Evolutionary conservation across 1,284 basidiomycete species (phyloP), one percentile per base, ranked within the genome.

Genomic region (Inonotus obliquus): DNA sequence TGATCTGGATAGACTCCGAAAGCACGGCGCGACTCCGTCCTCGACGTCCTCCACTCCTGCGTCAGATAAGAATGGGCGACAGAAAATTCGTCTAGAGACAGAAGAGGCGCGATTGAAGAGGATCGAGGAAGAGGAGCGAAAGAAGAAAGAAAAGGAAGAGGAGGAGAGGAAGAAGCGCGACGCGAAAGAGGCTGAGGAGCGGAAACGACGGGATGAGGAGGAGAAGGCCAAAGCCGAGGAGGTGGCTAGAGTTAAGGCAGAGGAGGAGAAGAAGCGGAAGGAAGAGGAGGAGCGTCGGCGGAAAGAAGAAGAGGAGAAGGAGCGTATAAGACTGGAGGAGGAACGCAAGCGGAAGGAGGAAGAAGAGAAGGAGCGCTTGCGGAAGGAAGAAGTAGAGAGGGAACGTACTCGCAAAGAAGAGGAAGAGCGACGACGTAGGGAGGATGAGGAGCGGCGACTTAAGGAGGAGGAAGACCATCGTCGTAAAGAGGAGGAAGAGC

Each of bases 1-100:
- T 41, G 78, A 81, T 56, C 59, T 89, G 37, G 81, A 81, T 48
- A 70, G 74, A 27, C 72, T 86, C 62, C 81, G 80, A 67, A 81
- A 82, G 27, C 75, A 81, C 1, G 74, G 82, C 0, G 65, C 75
- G 23, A 63, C 71, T 17, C 74, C 76, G 39, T 72, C 72, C 62
- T 17, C 29, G 11, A 71, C 75, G 51, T 57, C 62, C 13, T 39
- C 65, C 57, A 69, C 70, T 60, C 76, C 77, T 39, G 71, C 73
- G 29, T 73, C 76, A 54, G 73, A 73, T 19, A 74, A 71, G 54
- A 67, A 71, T 56, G 67, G 67, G 41, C 38, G 73, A 62, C 55
- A 73, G 65, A 25, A 72, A 17, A 73, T 79, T 1, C 72, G 80
- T 47, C 71, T 82, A 54, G 81, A 83, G 70, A 78, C 76, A 0